A percentile compares a stretch with the other conserved stretches of the same genome.
phyloP scores from a whole-genome alignment of 2,329 filamentous ascomycete species.

The Botrytis elliptica region DNA sequence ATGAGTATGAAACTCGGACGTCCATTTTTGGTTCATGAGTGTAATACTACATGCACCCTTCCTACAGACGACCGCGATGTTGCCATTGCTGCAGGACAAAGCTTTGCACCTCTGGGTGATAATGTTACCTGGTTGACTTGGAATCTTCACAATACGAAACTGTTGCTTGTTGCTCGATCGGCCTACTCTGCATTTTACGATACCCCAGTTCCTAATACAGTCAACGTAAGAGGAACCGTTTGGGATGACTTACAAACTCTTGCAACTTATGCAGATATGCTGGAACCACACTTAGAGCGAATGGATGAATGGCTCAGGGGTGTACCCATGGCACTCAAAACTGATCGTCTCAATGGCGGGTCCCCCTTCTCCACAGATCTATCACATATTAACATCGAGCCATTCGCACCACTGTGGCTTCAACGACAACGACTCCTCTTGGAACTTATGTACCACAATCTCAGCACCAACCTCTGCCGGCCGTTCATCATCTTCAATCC shows the following conservation, averaged over 20 bases:
- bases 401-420: conserved; percentile 44
- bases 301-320: conserved; percentile 39
- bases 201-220: conserved; percentile 32
- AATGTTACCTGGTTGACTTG: conserved; percentile 40
- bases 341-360: conserved; percentile 38
- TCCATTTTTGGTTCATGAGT: conserved; percentile 38
- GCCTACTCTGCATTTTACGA: conserved; percentile 39
- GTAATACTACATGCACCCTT: conserved; percentile 36
- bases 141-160: conserved; percentile 36
- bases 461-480: conserved; percentile 43
- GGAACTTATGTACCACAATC: conserved; percentile 46
- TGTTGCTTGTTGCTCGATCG: conserved; percentile 37
- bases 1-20: conserved; percentile 42
- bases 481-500: conserved; percentile 43
- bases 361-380: conserved; percentile 43
- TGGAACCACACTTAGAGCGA: conserved; percentile 32
- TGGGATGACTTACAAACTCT: conserved; percentile 38
- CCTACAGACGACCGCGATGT: conserved; percentile 39
- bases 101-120: conserved; percentile 36
- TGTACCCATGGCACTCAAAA: conserved; percentile 44
- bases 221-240: conserved; percentile 28
- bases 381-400: conserved; percentile 38
- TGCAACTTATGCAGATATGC: conserved; percentile 36
- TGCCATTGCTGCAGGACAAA: conserved; percentile 33
- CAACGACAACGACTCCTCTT: conserved; percentile 46